Evolutionary conservation across 345 rosid species (phyloP).

Genomic region (Streptanthus diversifolius): DNA sequence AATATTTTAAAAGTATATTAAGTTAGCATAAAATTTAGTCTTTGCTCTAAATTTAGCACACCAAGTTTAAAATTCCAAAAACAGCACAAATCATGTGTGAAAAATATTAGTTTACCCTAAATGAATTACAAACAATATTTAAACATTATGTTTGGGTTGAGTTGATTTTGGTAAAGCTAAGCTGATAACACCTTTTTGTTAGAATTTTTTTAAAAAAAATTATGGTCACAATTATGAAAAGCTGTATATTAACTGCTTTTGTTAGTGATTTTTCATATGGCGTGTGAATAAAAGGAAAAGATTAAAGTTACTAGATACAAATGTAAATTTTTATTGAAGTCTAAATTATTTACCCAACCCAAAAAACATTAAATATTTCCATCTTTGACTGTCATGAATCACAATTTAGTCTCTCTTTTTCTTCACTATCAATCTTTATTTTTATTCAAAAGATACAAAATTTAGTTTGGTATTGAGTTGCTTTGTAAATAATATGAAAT

Average conservation of each 20-base stretch:
- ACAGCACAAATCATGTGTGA: no score
- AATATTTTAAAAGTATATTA: no score
- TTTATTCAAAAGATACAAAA: neutral
- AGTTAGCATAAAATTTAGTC: no score
- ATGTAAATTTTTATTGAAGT: slow-evolving; percentile 11
- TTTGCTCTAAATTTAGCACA: no score
- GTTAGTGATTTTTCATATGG: slow-evolving; percentile 1
- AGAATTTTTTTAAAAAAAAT: no score
- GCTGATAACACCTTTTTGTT: no score
- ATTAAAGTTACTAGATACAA: slow-evolving; percentile 3
- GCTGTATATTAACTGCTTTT: slow-evolving; percentile 12
- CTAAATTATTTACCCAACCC: neutral
- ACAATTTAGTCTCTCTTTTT: slow-evolving; percentile 16
- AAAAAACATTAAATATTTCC: slow-evolving; percentile 7
- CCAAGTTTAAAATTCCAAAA: no score
- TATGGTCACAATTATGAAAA: no score
- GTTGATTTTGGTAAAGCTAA: no score
- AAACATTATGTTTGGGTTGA: no score
- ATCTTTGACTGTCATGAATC: slow-evolving; percentile 30
- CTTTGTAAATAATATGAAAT: neutral
- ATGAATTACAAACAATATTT: no score
- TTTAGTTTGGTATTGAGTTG: neutral
- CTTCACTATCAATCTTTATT: slow-evolving; percentile 2
- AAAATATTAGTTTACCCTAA: no score
- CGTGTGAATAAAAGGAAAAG: slow-evolving; percentile 12